Conservation (phyloP, 129 eudicot species). For the Dittrichia graveolens region DNA sequence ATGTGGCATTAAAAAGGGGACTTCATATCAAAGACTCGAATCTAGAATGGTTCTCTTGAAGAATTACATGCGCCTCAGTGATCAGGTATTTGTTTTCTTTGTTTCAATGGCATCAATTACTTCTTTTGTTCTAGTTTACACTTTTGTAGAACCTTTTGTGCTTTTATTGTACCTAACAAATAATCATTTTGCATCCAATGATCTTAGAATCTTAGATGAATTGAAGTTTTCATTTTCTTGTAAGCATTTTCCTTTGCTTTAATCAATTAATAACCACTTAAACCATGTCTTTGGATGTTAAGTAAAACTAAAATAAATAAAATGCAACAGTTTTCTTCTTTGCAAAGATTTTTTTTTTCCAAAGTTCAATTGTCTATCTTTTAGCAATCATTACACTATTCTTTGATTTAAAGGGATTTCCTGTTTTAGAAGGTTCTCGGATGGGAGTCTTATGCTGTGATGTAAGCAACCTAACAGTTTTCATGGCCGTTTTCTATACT, state of each 20-base stretch:
- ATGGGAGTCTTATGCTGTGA: too few relatives aligned
- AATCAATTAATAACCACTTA: neutral
- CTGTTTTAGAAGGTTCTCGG: too few relatives aligned
- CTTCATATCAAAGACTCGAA: constrained; percentile 34
- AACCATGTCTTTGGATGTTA: neutral
- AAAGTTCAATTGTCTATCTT: neutral
- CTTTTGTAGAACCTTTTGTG: too few relatives aligned
- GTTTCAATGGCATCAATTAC: too few relatives aligned
- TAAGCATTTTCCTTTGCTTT: neutral
- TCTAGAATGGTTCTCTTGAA: constrained; percentile 64
- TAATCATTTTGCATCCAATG: neutral
- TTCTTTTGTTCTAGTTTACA: neutral
- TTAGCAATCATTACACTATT: neutral
- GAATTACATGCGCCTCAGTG: constrained; percentile 31
- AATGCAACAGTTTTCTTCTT: neutral
- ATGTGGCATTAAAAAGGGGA: constrained; percentile 2
- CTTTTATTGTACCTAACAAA: too few relatives aligned
- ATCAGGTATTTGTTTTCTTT: constrained; percentile 44
- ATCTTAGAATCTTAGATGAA: neutral
- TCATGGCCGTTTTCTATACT: too few relatives aligned
- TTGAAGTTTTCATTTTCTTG: constrained; percentile 10
- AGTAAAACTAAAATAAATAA: too few relatives aligned
- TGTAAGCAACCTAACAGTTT: too few relatives aligned
- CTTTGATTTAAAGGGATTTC: too few relatives aligned
- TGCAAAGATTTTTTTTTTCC: neutral